Conservation (phyloP, 1,139 yeast species). For the Geotrichum europaeum region DNA sequence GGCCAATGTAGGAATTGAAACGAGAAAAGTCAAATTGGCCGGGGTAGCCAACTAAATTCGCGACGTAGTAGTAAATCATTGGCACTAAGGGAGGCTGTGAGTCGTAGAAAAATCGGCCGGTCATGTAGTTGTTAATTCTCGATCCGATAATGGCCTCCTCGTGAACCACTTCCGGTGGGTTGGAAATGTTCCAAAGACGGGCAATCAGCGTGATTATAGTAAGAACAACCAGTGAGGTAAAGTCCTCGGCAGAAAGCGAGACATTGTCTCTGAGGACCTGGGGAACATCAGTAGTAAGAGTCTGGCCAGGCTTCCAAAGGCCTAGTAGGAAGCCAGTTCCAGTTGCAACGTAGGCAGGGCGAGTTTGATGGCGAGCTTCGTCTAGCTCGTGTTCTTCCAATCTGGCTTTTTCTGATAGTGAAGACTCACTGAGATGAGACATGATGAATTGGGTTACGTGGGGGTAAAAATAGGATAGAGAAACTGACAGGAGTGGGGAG, state of each 20-base stretch:
- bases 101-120: slow-evolving; percentile 52
- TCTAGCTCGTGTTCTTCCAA: background rate
- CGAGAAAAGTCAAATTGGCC: slow-evolving; percentile 37
- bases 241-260: slow-evolving; percentile 11
- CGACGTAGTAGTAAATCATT: slow-evolving; percentile 43
- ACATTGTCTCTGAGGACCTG: slow-evolving; percentile 3
- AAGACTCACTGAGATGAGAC: background rate
- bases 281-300: slow-evolving; percentile 17
- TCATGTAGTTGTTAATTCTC: slow-evolving; percentile 47
- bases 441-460: background rate
- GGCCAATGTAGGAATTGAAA: slow-evolving; percentile 33
- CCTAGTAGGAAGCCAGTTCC: slow-evolving; percentile 28
- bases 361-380: no score
- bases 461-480: background rate
- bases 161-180: slow-evolving; percentile 41
- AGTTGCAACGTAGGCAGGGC: slow-evolving; percentile 18
- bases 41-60: slow-evolving; percentile 41
- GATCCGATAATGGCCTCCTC: slow-evolving; percentile 56
- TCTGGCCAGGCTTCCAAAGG: slow-evolving; percentile 24
- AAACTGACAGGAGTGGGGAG: background rate
- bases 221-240: slow-evolving; percentile 12
- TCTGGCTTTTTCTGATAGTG: background rate
- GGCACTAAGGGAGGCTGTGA: slow-evolving; percentile 59
- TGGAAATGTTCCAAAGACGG: slow-evolving; percentile 21
- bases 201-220: slow-evolving; percentile 14